phyloP scores from a whole-genome alignment of 2,329 filamentous ascomycete genomes.

The Diaporthe vaccinii region DNA sequence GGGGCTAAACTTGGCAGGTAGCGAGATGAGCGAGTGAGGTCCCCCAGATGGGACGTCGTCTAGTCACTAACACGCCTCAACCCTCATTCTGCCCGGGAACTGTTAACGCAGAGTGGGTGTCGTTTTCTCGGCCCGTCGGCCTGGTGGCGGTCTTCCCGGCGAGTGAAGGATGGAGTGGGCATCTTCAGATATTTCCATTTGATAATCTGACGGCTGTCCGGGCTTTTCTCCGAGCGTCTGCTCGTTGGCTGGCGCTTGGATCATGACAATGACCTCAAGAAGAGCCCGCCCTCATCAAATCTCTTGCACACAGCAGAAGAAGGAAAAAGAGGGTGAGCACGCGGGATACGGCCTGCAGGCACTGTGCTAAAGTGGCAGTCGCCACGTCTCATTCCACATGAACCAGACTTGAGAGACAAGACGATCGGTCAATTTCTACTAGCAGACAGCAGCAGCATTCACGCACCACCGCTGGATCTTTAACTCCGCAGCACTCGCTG shows the following conservation, averaged over 20 bases:
- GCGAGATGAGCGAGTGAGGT: neutral
- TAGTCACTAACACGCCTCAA: neutral
- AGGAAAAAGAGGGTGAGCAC: neutral
- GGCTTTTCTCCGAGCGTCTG: slow-evolving; percentile 6
- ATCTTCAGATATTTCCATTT: neutral
- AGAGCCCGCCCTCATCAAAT: neutral
- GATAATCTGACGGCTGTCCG: neutral
- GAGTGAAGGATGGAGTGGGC: neutral
- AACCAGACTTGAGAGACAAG: neutral
- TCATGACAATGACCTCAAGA: slow-evolving; percentile 3
- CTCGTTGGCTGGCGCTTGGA: neutral
- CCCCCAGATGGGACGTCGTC: neutral
- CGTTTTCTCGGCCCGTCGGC: slow-evolving; percentile 3
- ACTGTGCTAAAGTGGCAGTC: neutral
- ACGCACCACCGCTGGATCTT: neutral
- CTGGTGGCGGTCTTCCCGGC: neutral
- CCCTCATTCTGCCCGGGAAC: neutral
- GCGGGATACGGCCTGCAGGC: neutral
- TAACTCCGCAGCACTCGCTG: neutral
- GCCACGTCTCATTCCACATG: neutral
- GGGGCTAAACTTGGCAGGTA: neutral
- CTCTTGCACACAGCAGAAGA: neutral
- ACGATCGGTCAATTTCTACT: neutral
- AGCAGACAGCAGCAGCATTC: neutral
- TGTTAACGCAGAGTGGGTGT: neutral